Evolutionary conservation across 495 filamentous ascomycete species (phyloP).

Genomic region (Lineolata rhizophorae): DNA sequence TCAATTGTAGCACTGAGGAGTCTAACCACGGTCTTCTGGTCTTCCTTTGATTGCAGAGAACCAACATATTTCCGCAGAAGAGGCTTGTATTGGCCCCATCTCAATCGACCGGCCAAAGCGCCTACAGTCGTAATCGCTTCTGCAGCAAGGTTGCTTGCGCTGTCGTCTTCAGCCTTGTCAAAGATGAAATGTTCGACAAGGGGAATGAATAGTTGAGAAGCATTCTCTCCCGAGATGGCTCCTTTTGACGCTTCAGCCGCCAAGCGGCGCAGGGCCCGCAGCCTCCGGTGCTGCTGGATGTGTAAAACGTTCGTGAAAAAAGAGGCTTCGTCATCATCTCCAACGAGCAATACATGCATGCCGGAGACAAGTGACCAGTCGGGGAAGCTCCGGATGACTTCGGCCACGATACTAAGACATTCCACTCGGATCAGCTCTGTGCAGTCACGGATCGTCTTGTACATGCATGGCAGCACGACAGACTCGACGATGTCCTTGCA

Average conservation of each 20-base stretch:
- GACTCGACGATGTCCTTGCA: conserved; percentile 32
- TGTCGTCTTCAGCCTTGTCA: conserved; percentile 37
- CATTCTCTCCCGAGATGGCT: conserved; percentile 45
- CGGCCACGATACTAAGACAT: conserved; percentile 53
- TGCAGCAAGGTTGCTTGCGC: conserved; percentile 62
- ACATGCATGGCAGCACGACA: conserved; percentile 52
- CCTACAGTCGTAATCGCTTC: conserved; percentile 61
- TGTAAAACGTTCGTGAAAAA: conserved; percentile 88
- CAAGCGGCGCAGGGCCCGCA: conserved; percentile 60
- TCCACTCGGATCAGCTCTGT: conserved; percentile 74
- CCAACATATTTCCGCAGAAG: conserved; percentile 59
- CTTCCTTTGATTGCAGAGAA: conserved; percentile 58
- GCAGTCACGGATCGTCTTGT: conserved; percentile 44
- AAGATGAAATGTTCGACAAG: conserved; percentile 89
- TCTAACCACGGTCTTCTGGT: conserved; percentile 69
- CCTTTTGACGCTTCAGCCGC: conserved; percentile 38
- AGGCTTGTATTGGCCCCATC: conserved; percentile 62
- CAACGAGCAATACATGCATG: conserved; percentile 48
- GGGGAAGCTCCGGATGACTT: conserved; percentile 49
- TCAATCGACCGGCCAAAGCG: conserved; percentile 39
- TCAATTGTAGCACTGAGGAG: too few relatives aligned
- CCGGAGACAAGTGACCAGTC: conserved; percentile 48
- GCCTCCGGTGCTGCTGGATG: conserved; percentile 71
- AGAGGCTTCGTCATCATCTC: conserved; percentile 66
- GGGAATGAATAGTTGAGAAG: conserved; percentile 73